Percentiles rank a stretch among this genome's conserved stretches.
Conservation (phyloP, 192 early-diverging fungal species). For the Coemansia sp. region DNA sequence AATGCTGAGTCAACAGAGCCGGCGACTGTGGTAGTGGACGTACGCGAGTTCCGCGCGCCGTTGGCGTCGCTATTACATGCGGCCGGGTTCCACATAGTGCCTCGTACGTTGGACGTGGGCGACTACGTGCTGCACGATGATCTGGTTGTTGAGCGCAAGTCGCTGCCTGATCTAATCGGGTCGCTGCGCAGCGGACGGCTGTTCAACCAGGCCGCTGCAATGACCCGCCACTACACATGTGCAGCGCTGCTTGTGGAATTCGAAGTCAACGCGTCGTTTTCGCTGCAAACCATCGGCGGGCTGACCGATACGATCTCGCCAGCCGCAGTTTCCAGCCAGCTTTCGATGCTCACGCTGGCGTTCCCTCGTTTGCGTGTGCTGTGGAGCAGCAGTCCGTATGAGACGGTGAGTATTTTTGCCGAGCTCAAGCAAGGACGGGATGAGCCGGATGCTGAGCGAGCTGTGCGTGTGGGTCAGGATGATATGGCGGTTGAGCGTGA, state of each 20-base stretch:
- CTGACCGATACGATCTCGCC: conserved; percentile 57
- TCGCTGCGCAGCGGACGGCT: conserved; percentile 82
- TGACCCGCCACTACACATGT: conserved; percentile 76
- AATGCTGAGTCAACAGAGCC: not conserved
- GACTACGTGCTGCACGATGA: conserved; percentile 88
- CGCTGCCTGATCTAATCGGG: conserved; percentile 79
- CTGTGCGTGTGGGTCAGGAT: conserved; percentile 68
- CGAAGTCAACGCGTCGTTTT: conserved; percentile 79
- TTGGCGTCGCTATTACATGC: conserved; percentile 85
- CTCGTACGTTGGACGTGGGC: conserved; percentile 87
- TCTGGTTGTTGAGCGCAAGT: conserved; percentile 92
- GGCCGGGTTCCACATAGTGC: conserved; percentile 68
- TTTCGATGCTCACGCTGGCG: conserved; percentile 71
- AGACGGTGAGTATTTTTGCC: conserved; percentile 85
- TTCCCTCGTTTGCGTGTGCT: conserved; percentile 84
- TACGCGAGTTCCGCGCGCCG: conserved; percentile 89
- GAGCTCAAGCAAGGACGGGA: conserved; percentile 80
- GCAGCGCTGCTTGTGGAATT: conserved; percentile 92
- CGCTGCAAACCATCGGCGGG: conserved; percentile 59
- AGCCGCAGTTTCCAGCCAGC: conserved; percentile 69
- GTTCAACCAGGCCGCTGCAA: conserved; percentile 88
- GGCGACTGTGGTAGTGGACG: conserved; percentile 74
- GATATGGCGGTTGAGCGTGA: conserved; percentile 62
- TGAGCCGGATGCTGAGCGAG: conserved; percentile 72
- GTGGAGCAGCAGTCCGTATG: conserved; percentile 84